A percentile compares a stretch with the other conserved stretches of the same genome.
Evolutionary conservation across 2,329 filamentous ascomycete species (phyloP).

Genomic region (Acrocalymma vagum): DNA sequence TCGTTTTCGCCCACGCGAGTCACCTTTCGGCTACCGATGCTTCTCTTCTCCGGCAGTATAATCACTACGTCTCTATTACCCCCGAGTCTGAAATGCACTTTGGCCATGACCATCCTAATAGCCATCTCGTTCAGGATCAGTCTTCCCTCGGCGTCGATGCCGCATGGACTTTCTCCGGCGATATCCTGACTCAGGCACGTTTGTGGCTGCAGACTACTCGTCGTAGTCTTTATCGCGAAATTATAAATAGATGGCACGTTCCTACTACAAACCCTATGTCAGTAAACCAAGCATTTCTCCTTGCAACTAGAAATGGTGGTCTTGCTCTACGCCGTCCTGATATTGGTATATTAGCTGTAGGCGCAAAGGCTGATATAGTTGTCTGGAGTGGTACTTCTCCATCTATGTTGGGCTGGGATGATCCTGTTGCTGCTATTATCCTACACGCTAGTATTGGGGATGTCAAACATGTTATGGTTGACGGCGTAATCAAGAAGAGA

Average conservation of each 20-base stretch:
- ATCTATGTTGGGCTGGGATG: slow-evolving; percentile 62
- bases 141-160: slow-evolving; percentile 64
- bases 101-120: slow-evolving; percentile 60
- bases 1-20: slow-evolving; percentile 63
- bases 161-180: slow-evolving; percentile 61
- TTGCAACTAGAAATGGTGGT: slow-evolving; percentile 63
- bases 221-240: slow-evolving; percentile 48
- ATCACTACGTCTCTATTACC: slow-evolving; percentile 66
- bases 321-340: slow-evolving; percentile 61
- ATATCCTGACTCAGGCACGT: slow-evolving; percentile 57
- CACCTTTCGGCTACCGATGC: slow-evolving; percentile 54
- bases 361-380: slow-evolving; percentile 64
- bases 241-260: slow-evolving; percentile 53
- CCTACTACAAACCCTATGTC: slow-evolving; percentile 61
- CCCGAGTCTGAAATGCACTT: slow-evolving; percentile 68
- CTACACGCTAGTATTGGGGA: slow-evolving; percentile 64
- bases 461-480: slow-evolving; percentile 60
- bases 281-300: slow-evolving; percentile 63
- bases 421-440: slow-evolving; percentile 65
- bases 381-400: slow-evolving; percentile 62
- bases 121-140: slow-evolving; percentile 59
- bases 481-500: slow-evolving; percentile 59
- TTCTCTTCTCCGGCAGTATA: slow-evolving; percentile 55
- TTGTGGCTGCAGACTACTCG: slow-evolving; percentile 62
- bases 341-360: slow-evolving; percentile 58